Conservation (phyloP, 768 basidiomycete species). For the Pluteus cervinus region DNA sequence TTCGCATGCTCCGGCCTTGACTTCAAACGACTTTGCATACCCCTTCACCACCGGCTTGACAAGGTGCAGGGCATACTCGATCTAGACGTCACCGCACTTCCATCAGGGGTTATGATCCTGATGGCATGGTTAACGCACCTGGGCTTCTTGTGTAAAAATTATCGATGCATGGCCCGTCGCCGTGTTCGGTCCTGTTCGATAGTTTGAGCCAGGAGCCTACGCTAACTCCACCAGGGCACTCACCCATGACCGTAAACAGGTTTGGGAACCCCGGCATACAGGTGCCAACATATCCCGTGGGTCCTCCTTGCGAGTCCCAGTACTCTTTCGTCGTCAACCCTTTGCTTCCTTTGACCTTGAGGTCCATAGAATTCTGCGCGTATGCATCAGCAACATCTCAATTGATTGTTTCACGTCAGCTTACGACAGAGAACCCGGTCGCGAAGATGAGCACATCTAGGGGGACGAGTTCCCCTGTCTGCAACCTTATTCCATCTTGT, state of each 20-base stretch:
- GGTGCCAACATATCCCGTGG: constrained; percentile 47
- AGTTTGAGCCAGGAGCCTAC: neutral
- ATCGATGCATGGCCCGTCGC: constrained; percentile 54
- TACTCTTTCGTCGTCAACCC: constrained; percentile 38
- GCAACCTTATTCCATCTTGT: constrained; percentile 42
- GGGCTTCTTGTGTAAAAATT: constrained; percentile 49
- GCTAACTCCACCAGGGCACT: constrained; percentile 7
- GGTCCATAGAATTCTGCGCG: constrained; percentile 28
- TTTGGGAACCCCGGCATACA: constrained; percentile 54
- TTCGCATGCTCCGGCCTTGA: constrained; percentile 39
- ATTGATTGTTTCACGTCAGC: constrained; percentile 11
- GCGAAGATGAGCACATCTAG: constrained; percentile 54
- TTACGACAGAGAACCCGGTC: constrained; percentile 47
- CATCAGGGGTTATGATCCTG: constrained; percentile 8
- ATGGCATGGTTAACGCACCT: constrained; percentile 27
- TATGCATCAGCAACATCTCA: constrained; percentile 3
- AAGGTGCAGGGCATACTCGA: constrained; percentile 41
- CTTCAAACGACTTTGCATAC: constrained; percentile 42
- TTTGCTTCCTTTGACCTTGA: constrained; percentile 35
- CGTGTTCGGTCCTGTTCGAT: constrained; percentile 43
- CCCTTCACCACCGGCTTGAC: constrained; percentile 47
- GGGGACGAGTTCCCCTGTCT: constrained; percentile 41
- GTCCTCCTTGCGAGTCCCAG: constrained; percentile 40
- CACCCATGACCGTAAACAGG: constrained; percentile 42
- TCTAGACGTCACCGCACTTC: constrained; percentile 29